Evolutionary conservation across 768 basidiomycete species (phyloP).

Genomic region (Podaxis sp.): DNA sequence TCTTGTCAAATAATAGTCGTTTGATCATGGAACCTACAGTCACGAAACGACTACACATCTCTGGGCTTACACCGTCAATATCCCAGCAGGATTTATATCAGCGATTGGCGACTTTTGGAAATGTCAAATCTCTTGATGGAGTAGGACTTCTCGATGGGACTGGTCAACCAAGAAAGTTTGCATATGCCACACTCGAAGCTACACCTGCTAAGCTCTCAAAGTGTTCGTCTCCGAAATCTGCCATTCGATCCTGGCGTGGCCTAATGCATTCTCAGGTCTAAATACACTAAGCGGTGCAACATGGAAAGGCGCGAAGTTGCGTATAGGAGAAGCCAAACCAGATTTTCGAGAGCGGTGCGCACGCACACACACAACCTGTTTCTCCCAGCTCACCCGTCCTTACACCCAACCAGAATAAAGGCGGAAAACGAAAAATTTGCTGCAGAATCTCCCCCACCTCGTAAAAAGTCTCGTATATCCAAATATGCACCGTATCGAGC

Average conservation of each 20-base stretch:
- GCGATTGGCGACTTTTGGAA: constrained; percentile 64
- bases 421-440: constrained; percentile 21
- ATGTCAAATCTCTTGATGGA: constrained; percentile 64
- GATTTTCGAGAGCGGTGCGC: constrained; percentile 62
- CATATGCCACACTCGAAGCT: constrained; percentile 67
- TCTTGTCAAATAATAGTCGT: not conserved
- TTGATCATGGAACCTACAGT: constrained; percentile 17
- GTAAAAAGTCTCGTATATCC: constrained; percentile 18
- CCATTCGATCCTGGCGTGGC: not conserved
- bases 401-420: constrained; percentile 19
- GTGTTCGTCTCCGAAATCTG: constrained; percentile 43
- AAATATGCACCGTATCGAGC: constrained; percentile 35
- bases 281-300: constrained; percentile 75
- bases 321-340: constrained; percentile 80
- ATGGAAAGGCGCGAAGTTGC: constrained; percentile 85
- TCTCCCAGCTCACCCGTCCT: not conserved
- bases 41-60: constrained; percentile 67
- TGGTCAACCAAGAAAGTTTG: constrained; percentile 68
- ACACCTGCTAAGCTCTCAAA: constrained; percentile 52
- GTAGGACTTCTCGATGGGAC: constrained; percentile 61
- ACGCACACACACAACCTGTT: not conserved
- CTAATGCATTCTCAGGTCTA: constrained; percentile 42
- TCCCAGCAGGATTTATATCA: constrained; percentile 49
- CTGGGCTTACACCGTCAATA: constrained; percentile 69
- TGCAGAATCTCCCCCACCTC: constrained; percentile 23